Conservation (phyloP, 108 stramenopile genomes). For the Pseudonitzschia pungens region DNA sequence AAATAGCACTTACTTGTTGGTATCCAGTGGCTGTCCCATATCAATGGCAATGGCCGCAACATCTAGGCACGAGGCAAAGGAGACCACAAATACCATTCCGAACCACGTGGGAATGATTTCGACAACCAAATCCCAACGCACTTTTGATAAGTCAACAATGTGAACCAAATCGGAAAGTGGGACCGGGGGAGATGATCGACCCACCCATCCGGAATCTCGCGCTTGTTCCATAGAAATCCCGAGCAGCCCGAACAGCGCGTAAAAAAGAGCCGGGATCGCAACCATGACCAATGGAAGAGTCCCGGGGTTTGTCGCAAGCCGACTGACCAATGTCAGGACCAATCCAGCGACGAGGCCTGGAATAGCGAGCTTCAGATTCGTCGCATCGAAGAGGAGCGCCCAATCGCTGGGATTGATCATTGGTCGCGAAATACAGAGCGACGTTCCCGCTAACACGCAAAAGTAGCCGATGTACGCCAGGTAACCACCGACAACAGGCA, state of each 20-base stretch:
- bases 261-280: constrained; percentile 82
- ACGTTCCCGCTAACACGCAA: constrained; percentile 89
- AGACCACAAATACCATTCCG: constrained; percentile 98
- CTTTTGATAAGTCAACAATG: constrained; percentile 65
- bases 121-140: constrained; percentile 74
- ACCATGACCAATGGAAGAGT: constrained; percentile 86
- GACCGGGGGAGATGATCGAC: constrained; percentile 64
- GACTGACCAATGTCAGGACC: constrained; percentile 57
- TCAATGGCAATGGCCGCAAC: constrained; percentile 91
- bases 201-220: constrained; percentile 83
- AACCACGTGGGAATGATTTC: constrained; percentile 80
- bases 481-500: constrained; percentile 90
- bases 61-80: constrained; percentile 94
- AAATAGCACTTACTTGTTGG: constrained; percentile 43
- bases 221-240: constrained; percentile 62
- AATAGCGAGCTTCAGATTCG: constrained; percentile 59
- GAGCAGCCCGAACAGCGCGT: constrained; percentile 48
- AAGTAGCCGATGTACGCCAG: constrained; percentile 97
- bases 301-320: constrained; percentile 54
- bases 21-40: constrained; percentile 91
- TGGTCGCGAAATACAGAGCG: constrained; percentile 73
- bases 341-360: constrained; percentile 86
- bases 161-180: constrained; percentile 66
- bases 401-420: constrained; percentile 77
- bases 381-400: constrained; percentile 50